Base-by-base conservation (phyloP, 441 rosid species). In the Erodium texanum region DNA sequence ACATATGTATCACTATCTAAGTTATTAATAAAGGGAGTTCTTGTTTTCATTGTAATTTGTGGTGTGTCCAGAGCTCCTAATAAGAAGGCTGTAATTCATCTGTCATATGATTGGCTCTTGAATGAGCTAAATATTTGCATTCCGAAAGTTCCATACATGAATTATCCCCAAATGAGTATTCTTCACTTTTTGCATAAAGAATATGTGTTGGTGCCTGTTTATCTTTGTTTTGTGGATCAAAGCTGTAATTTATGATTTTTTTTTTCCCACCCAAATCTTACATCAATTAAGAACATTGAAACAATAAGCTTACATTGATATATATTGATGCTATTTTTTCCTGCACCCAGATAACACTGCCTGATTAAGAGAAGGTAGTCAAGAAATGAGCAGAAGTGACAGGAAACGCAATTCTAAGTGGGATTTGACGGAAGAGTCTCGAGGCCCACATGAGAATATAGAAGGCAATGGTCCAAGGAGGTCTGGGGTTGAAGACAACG, bases 341-440 rank as follows among this genome's bases (percentile, higher is more conserved):
- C 34, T 69, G 67, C 34, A 19, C 69, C 36, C 79, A 77, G 86
- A 69, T 71, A 27, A 34, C 68, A 64, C 67, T 48, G 66, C 68
- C 72, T 65, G 67, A 71, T 65, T 74, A 65, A 75, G 68, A 64
- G 77, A 63, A 70, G 45, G 71, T 71, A 29, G 62, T 75, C 64
- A 72, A 54, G 74, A 73, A 63, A 93, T 91, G 96, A 86, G 95
- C 64, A 82, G 87, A 34, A 78, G 84, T 63, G 81, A 84, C 77
- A 80, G 87, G 75, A 88, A 84, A 73, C 87, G 85, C 36, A 65
- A 54, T 80, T 91, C 99, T 11, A 88, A 89, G 71, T 91, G 96
- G 99, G 96, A 93, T 81, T 67, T 79, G 70, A 84, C 84, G 70
- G 95, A 87, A 76, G 95, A 83, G 38, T 76, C 81, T 73, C 85